Base-by-base conservation (phyloP, 2,329 filamentous ascomycete species). In the Colletotrichum chlorophyti region DNA sequence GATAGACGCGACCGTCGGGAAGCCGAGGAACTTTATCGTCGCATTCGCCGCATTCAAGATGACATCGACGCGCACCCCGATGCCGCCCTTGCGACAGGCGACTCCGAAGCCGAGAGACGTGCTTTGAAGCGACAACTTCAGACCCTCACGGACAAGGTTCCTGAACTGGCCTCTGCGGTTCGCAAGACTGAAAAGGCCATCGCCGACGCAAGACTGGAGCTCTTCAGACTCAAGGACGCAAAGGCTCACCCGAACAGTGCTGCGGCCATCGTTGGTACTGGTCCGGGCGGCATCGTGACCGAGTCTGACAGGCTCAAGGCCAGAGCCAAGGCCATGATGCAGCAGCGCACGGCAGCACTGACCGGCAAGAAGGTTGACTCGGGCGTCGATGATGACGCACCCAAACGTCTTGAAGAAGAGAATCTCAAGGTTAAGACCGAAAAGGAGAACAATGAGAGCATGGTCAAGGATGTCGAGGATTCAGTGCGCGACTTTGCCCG, bases 301-400 rank as follows among this genome's bases (percentile, higher is more conserved):
- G 95, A 99, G 74, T 90, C 92, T 4, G 95, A 99, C 75, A 87
- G 94, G 51, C 85, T 98, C 65, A 98, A 97, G 79, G 95, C 95
- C 31, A 87, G 93, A 65, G 94, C 95, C 27, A 96, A 93, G 76
- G 94, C 94, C 34, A 96, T 97, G 87, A 99, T 99, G 95, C 94
- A 98, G 76, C 93, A 97, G 69, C 90, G 95, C 59, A 93, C 95
- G 65, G 95, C 95, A 53, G 94, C 95, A 15, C 78, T 99, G 63
- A 92, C 93, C 19, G 95, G 95, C 55, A 92, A 89, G 73, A 93
- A 93, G 70, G 78, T 89, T 42, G 87, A 91, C 32, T 73, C 79
- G 2, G 79, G 78, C 41, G 84, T 88, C 60, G 91, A 96, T 64
- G 89, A 93, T 63, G 91, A 91, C 63, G 91, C 91, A 4, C 88